Percentiles rank a stretch among this genome's conserved stretches.
These are phyloP conservation scores for Kwoniella dejecticola DNA, from an alignment of 768 basidiomycete genomes.

Conservation along the genomic window DNA sequence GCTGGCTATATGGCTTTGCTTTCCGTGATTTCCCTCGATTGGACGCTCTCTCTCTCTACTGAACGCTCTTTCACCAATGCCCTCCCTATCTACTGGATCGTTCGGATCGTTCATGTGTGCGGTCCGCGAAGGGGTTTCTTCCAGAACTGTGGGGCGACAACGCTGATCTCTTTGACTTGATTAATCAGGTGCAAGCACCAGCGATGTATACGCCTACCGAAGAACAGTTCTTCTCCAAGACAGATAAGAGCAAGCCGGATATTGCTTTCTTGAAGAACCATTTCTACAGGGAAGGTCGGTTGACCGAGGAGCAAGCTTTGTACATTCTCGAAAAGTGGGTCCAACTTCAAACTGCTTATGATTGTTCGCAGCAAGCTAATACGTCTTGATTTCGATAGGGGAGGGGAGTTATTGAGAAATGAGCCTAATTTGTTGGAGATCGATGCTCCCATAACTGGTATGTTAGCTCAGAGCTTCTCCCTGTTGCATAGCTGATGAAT, in stretches of 20 bases:
- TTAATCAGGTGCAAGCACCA: conserved; percentile 96
- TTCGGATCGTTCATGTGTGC: too few species aligned
- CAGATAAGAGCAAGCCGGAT: conserved; percentile 88
- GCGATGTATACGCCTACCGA: conserved; percentile 89
- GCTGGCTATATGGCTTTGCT: too few species aligned
- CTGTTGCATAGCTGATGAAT: conserved; percentile 13
- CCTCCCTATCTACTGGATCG: too few species aligned
- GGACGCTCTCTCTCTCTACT: too few species aligned
- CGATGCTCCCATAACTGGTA: conserved; percentile 96
- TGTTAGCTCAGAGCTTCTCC: conserved; percentile 53
- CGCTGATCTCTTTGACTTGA: too few species aligned
- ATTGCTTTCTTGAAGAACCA: conserved; percentile 97
- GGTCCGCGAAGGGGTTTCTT: too few species aligned
- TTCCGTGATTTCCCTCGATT: too few species aligned
- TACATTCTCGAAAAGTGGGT: conserved; percentile 77
- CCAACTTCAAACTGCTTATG: background rate
- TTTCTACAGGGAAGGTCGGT: conserved; percentile 91
- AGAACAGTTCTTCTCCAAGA: conserved; percentile 85
- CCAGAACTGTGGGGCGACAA: too few species aligned
- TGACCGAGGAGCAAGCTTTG: conserved; percentile 92
- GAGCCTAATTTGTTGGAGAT: conserved; percentile 92
- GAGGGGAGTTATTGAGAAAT: conserved; percentile 71
- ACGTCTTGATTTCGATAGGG: conserved; percentile 24
- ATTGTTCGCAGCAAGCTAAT: conserved; percentile 18
- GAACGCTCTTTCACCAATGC: too few species aligned